phyloP scores from a whole-genome alignment of 208 protist genomes.

The Crithidia fasciculata region DNA sequence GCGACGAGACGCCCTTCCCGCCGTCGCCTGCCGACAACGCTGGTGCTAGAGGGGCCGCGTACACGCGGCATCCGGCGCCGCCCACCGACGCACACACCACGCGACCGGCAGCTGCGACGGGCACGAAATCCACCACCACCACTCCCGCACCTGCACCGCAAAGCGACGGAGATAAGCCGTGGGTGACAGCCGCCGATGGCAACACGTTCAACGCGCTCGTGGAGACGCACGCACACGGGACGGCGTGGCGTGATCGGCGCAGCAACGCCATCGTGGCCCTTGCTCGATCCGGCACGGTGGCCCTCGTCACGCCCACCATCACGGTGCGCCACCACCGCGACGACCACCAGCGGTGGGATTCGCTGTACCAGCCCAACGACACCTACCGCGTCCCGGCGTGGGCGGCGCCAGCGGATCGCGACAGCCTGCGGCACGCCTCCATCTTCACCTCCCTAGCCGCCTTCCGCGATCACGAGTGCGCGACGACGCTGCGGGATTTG shows the following conservation, averaged over 20 bases:
- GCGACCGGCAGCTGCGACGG: too few relatives aligned
- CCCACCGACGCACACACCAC: too few relatives aligned
- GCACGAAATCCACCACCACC: too few relatives aligned
- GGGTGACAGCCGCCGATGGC: not conserved
- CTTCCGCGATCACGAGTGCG: conserved; percentile 88
- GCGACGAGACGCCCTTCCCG: not conserved
- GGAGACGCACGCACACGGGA: conserved; percentile 1
- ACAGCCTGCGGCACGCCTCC: conserved; percentile 47
- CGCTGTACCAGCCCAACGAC: conserved; percentile 23
- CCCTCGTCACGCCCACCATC: conserved; percentile 12
- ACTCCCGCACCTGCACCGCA: too few relatives aligned
- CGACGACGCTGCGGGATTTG: conserved; percentile 81
- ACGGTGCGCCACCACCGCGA: not conserved
- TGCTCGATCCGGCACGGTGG: not conserved
- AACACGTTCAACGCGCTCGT: not conserved
- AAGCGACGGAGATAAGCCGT: not conserved
- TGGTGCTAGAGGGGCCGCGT: too few relatives aligned
- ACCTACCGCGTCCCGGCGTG: conserved; percentile 35
- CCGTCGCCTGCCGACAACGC: not conserved
- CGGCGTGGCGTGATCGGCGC: conserved; percentile 8
- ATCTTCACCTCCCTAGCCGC: conserved; percentile 92
- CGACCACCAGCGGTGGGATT: conserved; percentile 29
- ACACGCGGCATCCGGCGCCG: too few relatives aligned
- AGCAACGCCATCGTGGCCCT: conserved; percentile 3
- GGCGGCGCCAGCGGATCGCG: conserved; percentile 25